Conservation (phyloP, 805 yeast species). For the Debaryomyces hansenii region DNA sequence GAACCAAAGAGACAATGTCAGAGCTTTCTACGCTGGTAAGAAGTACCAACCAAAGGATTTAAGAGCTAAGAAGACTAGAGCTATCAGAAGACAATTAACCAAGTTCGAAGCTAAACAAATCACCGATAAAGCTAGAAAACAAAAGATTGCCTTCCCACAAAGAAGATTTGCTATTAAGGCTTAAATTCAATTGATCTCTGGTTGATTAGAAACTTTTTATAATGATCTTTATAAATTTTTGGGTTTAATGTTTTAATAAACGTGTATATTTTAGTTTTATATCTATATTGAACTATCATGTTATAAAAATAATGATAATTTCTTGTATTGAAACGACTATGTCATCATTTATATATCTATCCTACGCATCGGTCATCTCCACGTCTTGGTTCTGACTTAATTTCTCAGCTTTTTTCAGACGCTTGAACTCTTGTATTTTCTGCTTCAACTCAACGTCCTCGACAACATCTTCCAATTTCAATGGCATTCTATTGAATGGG, state of each 20-base stretch:
- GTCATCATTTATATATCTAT: not conserved
- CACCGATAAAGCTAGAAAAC: constrained; percentile 91
- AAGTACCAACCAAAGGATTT: constrained; percentile 97
- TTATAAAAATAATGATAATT: not conserved
- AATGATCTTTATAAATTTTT: constrained; percentile 5
- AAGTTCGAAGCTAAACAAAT: constrained; percentile 75
- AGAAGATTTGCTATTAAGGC: constrained; percentile 99
- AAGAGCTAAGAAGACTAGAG: constrained; percentile 99
- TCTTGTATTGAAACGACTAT: not conserved
- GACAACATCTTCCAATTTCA: constrained; percentile 82
- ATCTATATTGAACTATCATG: constrained; percentile 2
- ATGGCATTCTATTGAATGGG: constrained; percentile 93
- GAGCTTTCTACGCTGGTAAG: constrained; percentile 92
- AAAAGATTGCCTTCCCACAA: constrained; percentile 94
- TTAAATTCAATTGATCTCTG: constrained; percentile 41
- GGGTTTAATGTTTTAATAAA: constrained; percentile 16
- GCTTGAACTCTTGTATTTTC: constrained; percentile 60
- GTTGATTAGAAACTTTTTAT: constrained; percentile 6
- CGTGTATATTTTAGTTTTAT: constrained; percentile 15
- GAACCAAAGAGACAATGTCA: constrained; percentile 93
- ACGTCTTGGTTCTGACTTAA: constrained; percentile 11
- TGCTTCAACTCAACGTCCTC: constrained; percentile 71
- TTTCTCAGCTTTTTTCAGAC: constrained; percentile 34
- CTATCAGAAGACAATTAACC: constrained; percentile 96
- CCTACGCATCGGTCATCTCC: constrained; percentile 17